These are phyloP conservation scores for Escallonia herrerae DNA, from an alignment of 129 eudicot genomes.

Conservation along the genomic window DNA sequence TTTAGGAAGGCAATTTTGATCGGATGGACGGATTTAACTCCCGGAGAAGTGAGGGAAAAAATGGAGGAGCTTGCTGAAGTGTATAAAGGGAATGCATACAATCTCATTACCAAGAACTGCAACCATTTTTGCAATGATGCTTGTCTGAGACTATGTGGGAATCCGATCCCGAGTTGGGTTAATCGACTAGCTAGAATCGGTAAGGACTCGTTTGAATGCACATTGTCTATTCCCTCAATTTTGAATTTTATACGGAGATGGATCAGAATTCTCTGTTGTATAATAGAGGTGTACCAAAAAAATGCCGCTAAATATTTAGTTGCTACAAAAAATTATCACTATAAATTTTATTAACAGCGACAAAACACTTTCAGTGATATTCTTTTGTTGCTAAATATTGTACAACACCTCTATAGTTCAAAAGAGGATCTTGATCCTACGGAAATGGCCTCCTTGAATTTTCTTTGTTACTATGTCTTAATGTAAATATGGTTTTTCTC, in stretches of 20 bases:
- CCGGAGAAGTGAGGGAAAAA: slow-evolving; percentile 39
- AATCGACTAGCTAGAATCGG: slow-evolving; percentile 91
- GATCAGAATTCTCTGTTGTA: not conserved
- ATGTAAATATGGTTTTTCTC: too few species aligned
- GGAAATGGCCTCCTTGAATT: too few species aligned
- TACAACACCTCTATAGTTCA: too few species aligned
- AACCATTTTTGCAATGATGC: slow-evolving; percentile 89
- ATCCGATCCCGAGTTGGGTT: slow-evolving; percentile 78
- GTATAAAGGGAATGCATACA: slow-evolving; percentile 74
- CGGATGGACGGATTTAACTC: slow-evolving; percentile 66
- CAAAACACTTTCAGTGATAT: not conserved
- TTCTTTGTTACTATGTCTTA: too few species aligned
- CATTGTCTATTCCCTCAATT: not conserved
- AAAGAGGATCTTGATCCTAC: too few species aligned
- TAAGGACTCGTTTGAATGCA: slow-evolving; percentile 2
- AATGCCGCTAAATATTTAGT: too few species aligned
- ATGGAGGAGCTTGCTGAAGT: slow-evolving; percentile 67
- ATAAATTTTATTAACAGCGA: not conserved
- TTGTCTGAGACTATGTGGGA: slow-evolving; percentile 60
- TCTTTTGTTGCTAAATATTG: too few species aligned
- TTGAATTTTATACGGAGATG: not conserved
- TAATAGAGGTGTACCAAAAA: too few species aligned
- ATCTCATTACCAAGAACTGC: slow-evolving; percentile 77
- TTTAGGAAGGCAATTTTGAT: slow-evolving; percentile 64
- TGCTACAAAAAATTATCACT: not conserved